phyloP scores from a whole-genome alignment of 1,139 yeast genomes.

The Hansenula lynferdii region DNA sequence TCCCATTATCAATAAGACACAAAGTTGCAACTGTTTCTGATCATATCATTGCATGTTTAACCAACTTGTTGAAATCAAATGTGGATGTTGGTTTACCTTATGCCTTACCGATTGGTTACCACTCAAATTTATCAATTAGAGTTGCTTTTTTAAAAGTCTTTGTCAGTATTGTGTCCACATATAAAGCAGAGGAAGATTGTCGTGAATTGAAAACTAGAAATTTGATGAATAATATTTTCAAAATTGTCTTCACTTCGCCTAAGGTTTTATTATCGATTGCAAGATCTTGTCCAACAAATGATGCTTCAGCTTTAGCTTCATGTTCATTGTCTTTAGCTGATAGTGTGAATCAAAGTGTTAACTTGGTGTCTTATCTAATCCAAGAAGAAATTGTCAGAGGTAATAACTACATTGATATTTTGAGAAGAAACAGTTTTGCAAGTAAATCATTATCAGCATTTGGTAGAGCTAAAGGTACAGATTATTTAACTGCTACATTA shows the following conservation, averaged over 20 bases:
- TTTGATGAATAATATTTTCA: conserved; percentile 10
- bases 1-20: conserved; percentile 37
- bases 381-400: conserved; percentile 59
- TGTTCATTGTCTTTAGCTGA: conserved; percentile 61
- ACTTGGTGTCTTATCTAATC: conserved; percentile 52
- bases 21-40: conserved; percentile 55
- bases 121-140: conserved; percentile 59
- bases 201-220: conserved; percentile 9
- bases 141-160: conserved; percentile 75
- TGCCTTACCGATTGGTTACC: conserved; percentile 77
- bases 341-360: conserved; percentile 47
- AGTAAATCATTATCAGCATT: conserved; percentile 71
- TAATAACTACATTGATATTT: conserved; percentile 61
- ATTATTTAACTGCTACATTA: conserved; percentile 49
- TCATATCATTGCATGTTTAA: conserved; percentile 61
- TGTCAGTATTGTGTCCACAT: conserved; percentile 54
- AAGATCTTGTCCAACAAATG: conserved; percentile 53
- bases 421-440: conserved; percentile 79
- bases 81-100: conserved; percentile 74
- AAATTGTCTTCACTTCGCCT: conserved; percentile 23
- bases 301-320: conserved; percentile 69
- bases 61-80: conserved; percentile 67
- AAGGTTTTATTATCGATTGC: conserved; percentile 33
- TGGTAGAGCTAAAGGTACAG: conserved; percentile 61
- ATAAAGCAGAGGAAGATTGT: conserved; percentile 23